A percentile compares a stretch with the other conserved stretches of the same genome.
Evolutionary conservation across 2,329 filamentous ascomycete species (phyloP).

Genomic region (Akanthomyces dipterigenus): DNA sequence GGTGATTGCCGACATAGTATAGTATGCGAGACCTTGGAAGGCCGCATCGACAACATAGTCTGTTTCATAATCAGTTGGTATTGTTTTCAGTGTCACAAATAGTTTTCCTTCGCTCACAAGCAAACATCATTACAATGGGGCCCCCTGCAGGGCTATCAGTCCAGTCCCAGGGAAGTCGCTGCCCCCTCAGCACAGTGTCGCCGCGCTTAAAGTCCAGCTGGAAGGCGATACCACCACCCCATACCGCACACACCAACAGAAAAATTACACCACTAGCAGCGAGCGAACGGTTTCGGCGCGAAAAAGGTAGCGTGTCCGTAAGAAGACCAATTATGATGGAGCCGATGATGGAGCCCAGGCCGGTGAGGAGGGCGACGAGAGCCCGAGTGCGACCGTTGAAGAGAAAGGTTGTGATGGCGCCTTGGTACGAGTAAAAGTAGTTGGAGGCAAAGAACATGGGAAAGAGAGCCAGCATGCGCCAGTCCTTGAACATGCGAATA

Average conservation of each 20-base stretch:
- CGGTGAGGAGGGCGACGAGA: constrained; percentile 63
- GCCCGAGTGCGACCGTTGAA: constrained; percentile 67
- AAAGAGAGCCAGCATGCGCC: constrained; percentile 10
- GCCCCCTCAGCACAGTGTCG: constrained; percentile 14
- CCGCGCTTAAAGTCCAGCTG: constrained; percentile 43
- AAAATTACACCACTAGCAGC: constrained; percentile 51
- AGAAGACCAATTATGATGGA: constrained; percentile 58
- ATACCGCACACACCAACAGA: constrained; percentile 56
- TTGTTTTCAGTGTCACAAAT: no score
- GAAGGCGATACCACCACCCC: constrained; percentile 66
- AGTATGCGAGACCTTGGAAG: constrained; percentile 52
- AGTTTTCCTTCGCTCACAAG: constrained; percentile 12
- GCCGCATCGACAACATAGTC: constrained; percentile 22
- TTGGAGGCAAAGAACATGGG: constrained; percentile 53
- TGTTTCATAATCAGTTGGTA: neutral
- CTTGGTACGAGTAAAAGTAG: constrained; percentile 75
- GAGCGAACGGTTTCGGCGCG: constrained; percentile 55
- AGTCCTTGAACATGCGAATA: constrained; percentile 17
- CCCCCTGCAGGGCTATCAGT: constrained; percentile 17
- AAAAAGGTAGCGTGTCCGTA: constrained; percentile 50
- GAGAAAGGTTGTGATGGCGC: constrained; percentile 58
- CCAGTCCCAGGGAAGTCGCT: constrained; percentile 21
- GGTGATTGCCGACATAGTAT: constrained; percentile 68
- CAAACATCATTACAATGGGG: constrained; percentile 21
- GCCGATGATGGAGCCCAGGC: constrained; percentile 64